Evolutionary conservation across 495 filamentous ascomycete species (phyloP), one percentile per base, ranked within the genome.

Genomic region (Podospora tetraspora): DNA sequence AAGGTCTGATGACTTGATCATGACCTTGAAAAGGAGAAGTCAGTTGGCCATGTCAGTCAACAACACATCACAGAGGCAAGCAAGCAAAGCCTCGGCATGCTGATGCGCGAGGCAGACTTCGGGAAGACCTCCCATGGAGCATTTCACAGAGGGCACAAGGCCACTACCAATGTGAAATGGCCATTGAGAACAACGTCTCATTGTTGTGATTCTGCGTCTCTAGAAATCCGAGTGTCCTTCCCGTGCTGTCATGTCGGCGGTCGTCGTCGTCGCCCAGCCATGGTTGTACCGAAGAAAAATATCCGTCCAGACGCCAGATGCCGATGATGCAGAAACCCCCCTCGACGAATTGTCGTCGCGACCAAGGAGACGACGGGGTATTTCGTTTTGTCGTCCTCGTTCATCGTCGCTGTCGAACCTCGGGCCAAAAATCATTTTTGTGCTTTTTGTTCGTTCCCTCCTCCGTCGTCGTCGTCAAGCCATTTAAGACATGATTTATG

Each of bases 91-190:
- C 69, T 74, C 70, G 68, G 71, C 68, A 57, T 62, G 67, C 59
- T 66, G 64, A 62, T 64, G 63, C 70, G 57, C 66, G 69, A 74
- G 67, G 76, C 69, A 37, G 72, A 75, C 78, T 87, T 87, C 85
- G 84, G 85, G 85, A 87, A 73, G 74, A 84, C 78, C 84, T 86
- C 85, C 85, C 84, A 87, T 85, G 85, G 85, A 87, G 73, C 85
- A 86, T 85, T 82, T 86, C 83, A 86, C 84, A 81, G 70, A 69
- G 72, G 76, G 79, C 76, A 77, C 75, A 61, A 78, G 75, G 43
- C 76, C 80, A 72, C 74, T 61, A 29, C 68, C 63, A 74, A 66
- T 80, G 84, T 85, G 84, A 86, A 86, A 86, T 79, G 85, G 85
- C 85, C 85, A 86, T 87, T 83, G 80, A 83, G 78, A 81, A 78